Evolutionary conservation across 352 stramenopile genomes (phyloP).

Genomic region (Phytophthora melonis): DNA sequence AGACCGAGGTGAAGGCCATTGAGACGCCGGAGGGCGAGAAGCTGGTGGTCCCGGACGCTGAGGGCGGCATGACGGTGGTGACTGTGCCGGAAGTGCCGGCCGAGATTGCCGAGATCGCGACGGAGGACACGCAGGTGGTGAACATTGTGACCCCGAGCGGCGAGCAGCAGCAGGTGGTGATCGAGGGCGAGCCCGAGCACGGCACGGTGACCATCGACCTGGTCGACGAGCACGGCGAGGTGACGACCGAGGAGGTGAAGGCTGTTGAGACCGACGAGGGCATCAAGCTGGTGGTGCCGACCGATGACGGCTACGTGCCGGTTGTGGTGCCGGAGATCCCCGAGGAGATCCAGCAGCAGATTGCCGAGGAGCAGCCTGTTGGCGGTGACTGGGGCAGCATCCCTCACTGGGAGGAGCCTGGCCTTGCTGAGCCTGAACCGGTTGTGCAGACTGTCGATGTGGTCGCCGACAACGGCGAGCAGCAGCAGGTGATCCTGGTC

Average conservation of each 20-base stretch:
- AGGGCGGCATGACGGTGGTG: slow-evolving; percentile 8
- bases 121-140: slow-evolving; percentile 18
- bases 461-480: slow-evolving; percentile 1
- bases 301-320: slow-evolving; percentile 4
- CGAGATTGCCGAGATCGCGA: slow-evolving; percentile 26
- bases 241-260: slow-evolving; percentile 8
- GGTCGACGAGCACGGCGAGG: slow-evolving; percentile 11
- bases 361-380: slow-evolving; percentile 4
- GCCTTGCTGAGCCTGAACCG: no score
- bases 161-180: slow-evolving; percentile 13
- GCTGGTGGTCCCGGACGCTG: slow-evolving; percentile 11
- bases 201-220: slow-evolving; percentile 18
- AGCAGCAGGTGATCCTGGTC: slow-evolving; percentile 14
- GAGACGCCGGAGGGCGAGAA: slow-evolving; percentile 14
- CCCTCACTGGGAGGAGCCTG: no score
- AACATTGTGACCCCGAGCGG: slow-evolving; percentile 11
- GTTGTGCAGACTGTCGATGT: slow-evolving; percentile 14
- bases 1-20: slow-evolving; percentile 8
- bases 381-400: no score
- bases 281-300: slow-evolving; percentile 14
- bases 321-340: slow-evolving; percentile 16
- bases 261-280: slow-evolving; percentile 12
- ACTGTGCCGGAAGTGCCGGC: slow-evolving; percentile 11
- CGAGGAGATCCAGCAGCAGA: background rate
- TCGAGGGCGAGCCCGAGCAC: slow-evolving; percentile 21